A percentile compares a stretch with the other conserved stretches of the same genome.
These are phyloP conservation scores for Aspergillus latus DNA, from an alignment of 2,329 filamentous ascomycete species.

Conservation along the genomic window DNA sequence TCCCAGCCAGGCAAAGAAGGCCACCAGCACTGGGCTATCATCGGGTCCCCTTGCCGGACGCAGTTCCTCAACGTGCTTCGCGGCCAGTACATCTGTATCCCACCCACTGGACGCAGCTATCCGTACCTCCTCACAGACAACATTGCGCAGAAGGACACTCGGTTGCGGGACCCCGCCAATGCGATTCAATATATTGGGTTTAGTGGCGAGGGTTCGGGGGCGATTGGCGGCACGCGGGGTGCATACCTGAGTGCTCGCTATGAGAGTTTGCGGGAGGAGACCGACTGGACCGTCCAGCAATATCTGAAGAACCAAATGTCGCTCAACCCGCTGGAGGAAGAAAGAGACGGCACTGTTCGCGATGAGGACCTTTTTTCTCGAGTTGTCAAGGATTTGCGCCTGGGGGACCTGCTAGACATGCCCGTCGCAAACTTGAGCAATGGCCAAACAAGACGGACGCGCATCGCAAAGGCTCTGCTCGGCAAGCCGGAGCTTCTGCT, in stretches of 20 bases:
- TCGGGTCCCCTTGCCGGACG: slow-evolving; percentile 79
- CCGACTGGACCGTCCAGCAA: slow-evolving; percentile 79
- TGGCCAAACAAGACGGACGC: slow-evolving; percentile 81
- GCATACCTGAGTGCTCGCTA: slow-evolving; percentile 88
- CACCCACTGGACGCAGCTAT: slow-evolving; percentile 72
- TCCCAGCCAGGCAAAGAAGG: slow-evolving; percentile 39
- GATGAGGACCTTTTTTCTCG: slow-evolving; percentile 56
- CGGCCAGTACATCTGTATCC: slow-evolving; percentile 72
- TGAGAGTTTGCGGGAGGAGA: slow-evolving; percentile 80
- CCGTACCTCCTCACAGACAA: slow-evolving; percentile 70
- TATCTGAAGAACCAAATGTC: slow-evolving; percentile 81
- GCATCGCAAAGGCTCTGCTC: slow-evolving; percentile 83
- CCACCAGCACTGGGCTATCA: slow-evolving; percentile 73
- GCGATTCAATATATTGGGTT: slow-evolving; percentile 92
- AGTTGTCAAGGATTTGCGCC: slow-evolving; percentile 68
- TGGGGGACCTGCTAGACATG: slow-evolving; percentile 70
- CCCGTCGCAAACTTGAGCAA: slow-evolving; percentile 91
- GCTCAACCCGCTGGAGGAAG: slow-evolving; percentile 68
- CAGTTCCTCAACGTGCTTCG: slow-evolving; percentile 76
- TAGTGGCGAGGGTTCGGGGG: slow-evolving; percentile 65
- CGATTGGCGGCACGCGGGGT: slow-evolving; percentile 53
- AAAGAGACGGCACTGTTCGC: slow-evolving; percentile 51
- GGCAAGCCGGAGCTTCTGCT: slow-evolving; percentile 76
- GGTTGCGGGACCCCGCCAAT: slow-evolving; percentile 58
- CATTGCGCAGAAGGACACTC: slow-evolving; percentile 52